phyloP scores from a whole-genome alignment of 805 yeast species.

The Naumovozyma dairenensis region DNA sequence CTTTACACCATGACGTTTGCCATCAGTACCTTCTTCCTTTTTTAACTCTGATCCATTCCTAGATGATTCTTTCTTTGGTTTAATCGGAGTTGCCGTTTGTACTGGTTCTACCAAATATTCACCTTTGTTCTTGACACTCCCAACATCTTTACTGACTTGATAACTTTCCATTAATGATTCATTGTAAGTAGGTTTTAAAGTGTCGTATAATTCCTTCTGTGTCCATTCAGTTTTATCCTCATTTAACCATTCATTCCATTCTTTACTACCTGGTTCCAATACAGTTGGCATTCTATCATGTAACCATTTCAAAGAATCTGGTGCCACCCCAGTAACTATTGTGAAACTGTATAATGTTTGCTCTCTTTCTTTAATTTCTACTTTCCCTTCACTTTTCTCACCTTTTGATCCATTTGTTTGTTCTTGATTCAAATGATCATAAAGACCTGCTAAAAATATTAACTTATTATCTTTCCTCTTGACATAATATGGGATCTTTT shows the following conservation, averaged over 20 bases:
- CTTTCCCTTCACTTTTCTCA: neutral
- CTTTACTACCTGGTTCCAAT: slow-evolving; percentile 45
- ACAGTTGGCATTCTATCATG: slow-evolving; percentile 76
- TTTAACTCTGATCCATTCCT: neutral
- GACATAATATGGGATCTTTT: slow-evolving; percentile 58
- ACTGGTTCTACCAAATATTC: slow-evolving; percentile 26
- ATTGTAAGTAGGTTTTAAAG: slow-evolving; percentile 32
- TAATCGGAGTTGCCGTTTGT: no score
- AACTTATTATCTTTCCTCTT: slow-evolving; percentile 42
- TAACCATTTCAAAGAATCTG: slow-evolving; percentile 50
- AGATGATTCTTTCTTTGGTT: slow-evolving; percentile 6
- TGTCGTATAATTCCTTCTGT: slow-evolving; percentile 30
- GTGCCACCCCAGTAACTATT: slow-evolving; percentile 66
- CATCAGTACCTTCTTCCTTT: slow-evolving; percentile 1
- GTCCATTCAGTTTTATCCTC: slow-evolving; percentile 31
- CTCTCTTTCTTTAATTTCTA: slow-evolving; percentile 3
- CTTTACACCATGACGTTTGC: slow-evolving; percentile 5
- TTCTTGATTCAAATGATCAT: slow-evolving; percentile 14
- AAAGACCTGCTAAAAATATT: slow-evolving; percentile 59
- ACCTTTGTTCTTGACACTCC: slow-evolving; percentile 44
- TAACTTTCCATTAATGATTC: slow-evolving; percentile 38
- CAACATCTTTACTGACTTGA: slow-evolving; percentile 54
- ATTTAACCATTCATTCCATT: slow-evolving; percentile 58
- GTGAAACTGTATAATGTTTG: slow-evolving; percentile 42
- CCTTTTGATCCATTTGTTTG: slow-evolving; percentile 3